Percentiles rank a stretch among this genome's conserved stretches.
These are phyloP conservation scores for Gentiana macrophylla DNA, from an alignment of 257 asterid genomes.

Conservation along the genomic window DNA sequence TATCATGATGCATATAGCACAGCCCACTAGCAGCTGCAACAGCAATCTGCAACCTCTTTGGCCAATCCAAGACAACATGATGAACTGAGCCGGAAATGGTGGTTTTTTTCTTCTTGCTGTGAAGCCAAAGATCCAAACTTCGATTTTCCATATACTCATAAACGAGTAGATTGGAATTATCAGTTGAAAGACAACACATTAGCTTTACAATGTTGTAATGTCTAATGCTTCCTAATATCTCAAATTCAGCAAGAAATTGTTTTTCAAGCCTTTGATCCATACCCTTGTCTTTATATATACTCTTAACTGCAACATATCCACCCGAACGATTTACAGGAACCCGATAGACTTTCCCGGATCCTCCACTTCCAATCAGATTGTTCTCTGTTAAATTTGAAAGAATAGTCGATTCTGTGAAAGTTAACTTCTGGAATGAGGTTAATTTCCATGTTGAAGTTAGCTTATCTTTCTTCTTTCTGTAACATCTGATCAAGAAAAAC, in stretches of 20 bases:
- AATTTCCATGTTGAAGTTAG: constrained; percentile 52
- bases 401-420: constrained; percentile 53
- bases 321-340: constrained; percentile 41
- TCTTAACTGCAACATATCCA: constrained; percentile 64
- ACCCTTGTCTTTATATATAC: constrained; percentile 35
- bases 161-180: constrained; percentile 53
- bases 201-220: constrained; percentile 75
- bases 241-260: constrained; percentile 60
- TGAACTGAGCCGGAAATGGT: constrained; percentile 26
- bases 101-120: constrained; percentile 19
- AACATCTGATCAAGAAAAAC: constrained; percentile 28
- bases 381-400: constrained; percentile 41
- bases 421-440: constrained; percentile 64
- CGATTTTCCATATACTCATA: constrained; percentile 73
- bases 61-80: constrained; percentile 29
- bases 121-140: constrained; percentile 79
- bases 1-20: constrained; percentile 30
- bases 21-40: constrained; percentile 29
- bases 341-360: constrained; percentile 71
- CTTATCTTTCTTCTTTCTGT: constrained; percentile 26
- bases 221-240: constrained; percentile 52
- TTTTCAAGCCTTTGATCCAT: constrained; percentile 47
- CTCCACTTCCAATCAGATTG: constrained; percentile 67
- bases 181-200: constrained; percentile 59
- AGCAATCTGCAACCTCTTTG: constrained; percentile 29